Evolutionary conservation across 352 stramenopile species (phyloP).

Genomic region (Peronospora tabacina): DNA sequence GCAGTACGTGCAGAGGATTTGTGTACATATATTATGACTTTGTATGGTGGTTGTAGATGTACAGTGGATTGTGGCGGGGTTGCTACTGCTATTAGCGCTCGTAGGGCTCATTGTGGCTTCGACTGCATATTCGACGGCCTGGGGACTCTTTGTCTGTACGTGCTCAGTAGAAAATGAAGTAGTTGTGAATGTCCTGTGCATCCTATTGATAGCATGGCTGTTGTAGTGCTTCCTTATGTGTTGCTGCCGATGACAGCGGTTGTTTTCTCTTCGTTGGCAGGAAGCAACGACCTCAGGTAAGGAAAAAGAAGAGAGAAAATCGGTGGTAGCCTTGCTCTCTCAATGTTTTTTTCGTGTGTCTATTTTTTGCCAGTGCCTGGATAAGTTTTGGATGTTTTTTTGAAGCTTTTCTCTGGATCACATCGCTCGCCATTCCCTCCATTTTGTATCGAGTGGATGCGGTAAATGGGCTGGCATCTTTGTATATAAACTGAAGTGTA

Average conservation of each 20-base stretch:
- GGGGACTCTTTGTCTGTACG: conserved; percentile 61
- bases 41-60: conserved; percentile 21
- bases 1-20: neutral
- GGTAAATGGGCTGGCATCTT: conserved; percentile 23
- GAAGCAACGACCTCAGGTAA: conserved; percentile 46
- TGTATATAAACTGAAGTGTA: neutral
- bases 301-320: neutral
- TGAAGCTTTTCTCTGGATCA: conserved; percentile 63
- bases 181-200: neutral
- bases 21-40: neutral
- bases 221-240: conserved; percentile 54
- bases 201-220: conserved; percentile 1
- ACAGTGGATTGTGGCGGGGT: conserved; percentile 33
- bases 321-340: neutral
- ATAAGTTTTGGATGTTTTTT: conserved; percentile 70
- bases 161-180: neutral
- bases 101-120: conserved; percentile 50
- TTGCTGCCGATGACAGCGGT: conserved; percentile 53
- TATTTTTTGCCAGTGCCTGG: conserved; percentile 27
- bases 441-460: conserved; percentile 59
- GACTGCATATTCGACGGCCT: conserved; percentile 49
- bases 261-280: conserved; percentile 41
- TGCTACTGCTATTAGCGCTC: conserved; percentile 50
- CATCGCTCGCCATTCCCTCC: conserved; percentile 49
- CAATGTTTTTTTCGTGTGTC: neutral